Base-by-base conservation (phyloP, 345 rosid species). In the Psidium guajava region DNA sequence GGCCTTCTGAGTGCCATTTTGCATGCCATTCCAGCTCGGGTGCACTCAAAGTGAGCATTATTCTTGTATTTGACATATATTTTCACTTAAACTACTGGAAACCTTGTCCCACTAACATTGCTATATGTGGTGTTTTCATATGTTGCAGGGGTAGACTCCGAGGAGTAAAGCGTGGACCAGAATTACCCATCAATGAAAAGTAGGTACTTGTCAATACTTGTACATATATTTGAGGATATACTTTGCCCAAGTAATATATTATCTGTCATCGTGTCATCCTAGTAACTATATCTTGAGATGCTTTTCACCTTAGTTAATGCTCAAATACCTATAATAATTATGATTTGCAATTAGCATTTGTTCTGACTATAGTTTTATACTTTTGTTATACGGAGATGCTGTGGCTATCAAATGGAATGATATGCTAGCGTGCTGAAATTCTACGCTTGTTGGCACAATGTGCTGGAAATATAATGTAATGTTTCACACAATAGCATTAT, bases 1-100 rank as follows among this genome's bases (percentile, higher is more conserved):
- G 95, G 98, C 28, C 93, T 97, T 85, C 93, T 97, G 53, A 95
- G 99, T 92, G 98, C 98, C 54, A 91, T 97, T 90, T 91, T 97
- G 95, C 99, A 97, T 91, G 98, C 99, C 55, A 92, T 95, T 87
- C 99, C 99, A 64, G 93, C 93, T 75, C 91, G 96, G 88, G 85
- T 94, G 83, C 93, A 90, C 49, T 89, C 91, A 83, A 94, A 92
- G 99, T 97, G 91, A 88, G 86, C 83, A 82, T 82, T 81, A 77
- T 55, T 53, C 83, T 18, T 36, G 28, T 85, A 22, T 36, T 36
- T 28, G 20, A 44, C 52, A 54, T 21, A 47, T n/a, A 50, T 32
- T 54, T 75, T 15, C 21, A 54, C 40, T 82, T 50, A 85, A 49
- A 56, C 47, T 24, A 20, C 22, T 13, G 11, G 11, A 28, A 25